Base-by-base conservation (phyloP, 2,329 filamentous ascomycete species). In the Alternaria hordeiaustralica region DNA sequence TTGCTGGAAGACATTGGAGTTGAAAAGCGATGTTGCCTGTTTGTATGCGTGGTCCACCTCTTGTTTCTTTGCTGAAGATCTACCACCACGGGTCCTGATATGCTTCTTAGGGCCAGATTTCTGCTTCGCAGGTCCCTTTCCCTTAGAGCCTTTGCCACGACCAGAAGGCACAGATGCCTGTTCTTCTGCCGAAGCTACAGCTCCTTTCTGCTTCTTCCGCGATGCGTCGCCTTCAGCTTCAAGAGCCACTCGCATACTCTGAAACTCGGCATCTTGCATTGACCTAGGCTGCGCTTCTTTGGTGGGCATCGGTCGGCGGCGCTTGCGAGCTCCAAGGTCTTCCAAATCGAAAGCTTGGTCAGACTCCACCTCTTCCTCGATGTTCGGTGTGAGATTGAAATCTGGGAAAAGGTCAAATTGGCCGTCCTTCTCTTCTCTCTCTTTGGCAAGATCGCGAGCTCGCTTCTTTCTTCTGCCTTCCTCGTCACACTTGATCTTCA, bases 1-100 rank as follows among this genome's bases (percentile, higher is more conserved):
- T 51, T 79, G 75, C 2, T 56, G 25, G 43, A 81, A 78, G 23
- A 81, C 72, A 49, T 81, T 66, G 5, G 72, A 44, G 3, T 65
- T 69, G 54, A 80, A 67, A 2, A 81, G 63, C 1, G 75, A 76
- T 4, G 55, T 55, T 0, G 69, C 66, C 49, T 75, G 70, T 15
- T 66, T 65, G 26, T 11, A 11, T 11, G 26, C 26, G 10, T 28
- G 26, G 10, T 11, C 10, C 10, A 11, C 26, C 10, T 28, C 26
- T 11, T 28, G 26, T 11, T 28, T 28, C 10, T 28, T 28, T 11
- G 9, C 10, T 11, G 26, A 28, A 28, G 26, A 11, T 11, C 10
- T 28, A 28, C 10, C 10, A 13, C 58, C 44, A 30, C 33, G 30
- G 1, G 30, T 13, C 23, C n/a, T 58, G 6, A 33, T 2, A 2